Evolutionary conservation across 768 basidiomycete genomes (phyloP), one percentile per base, ranked within the genome.

Genomic region (Lactarius quietus): DNA sequence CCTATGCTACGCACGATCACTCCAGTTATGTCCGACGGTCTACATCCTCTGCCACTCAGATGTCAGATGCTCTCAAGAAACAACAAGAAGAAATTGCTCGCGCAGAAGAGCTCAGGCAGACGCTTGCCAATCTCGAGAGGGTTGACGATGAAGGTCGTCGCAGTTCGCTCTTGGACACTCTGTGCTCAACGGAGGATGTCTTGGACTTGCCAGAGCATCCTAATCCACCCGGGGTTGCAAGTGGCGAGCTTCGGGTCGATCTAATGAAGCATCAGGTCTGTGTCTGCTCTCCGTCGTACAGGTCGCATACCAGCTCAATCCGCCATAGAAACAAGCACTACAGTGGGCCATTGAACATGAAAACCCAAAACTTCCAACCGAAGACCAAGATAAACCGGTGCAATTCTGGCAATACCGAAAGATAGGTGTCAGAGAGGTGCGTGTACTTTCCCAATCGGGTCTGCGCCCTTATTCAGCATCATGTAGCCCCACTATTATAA

Each of bases 331-430:
- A 57, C 92, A 95, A 84, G 93, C 86, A 1, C 75, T 95, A 52
- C 84, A 88, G 71, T 97, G 95, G 94, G 92, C 91, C 70, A 80
- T 95, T 33, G 83, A 86, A 18, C 84, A 80, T 31, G 94, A 97
- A 74, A 86, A 92, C 71, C 94, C 95, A 0, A 74, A 76, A 43
- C 75, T 95, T 15, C 95, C 94, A 2, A 82, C 78, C 63, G 82
- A 77, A 36, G 85, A 86, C 57, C 73, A 74, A 0, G 93, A 94
- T 64, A 82, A 80, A 39, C 88, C 92, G 0, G 90, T 93, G 1
- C 95, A 96, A 74, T 94, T 97, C 71, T 97, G 94, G 95, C 87
- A 92, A 71, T 74, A 87, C 33, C 83, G 77, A 70, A 87, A 83
- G 71, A 78, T 74, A 33, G 81, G 79, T 0, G 71, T 73, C 57